phyloP scores from a whole-genome alignment of 1,139 yeast species.

The Hansenula sp. region DNA sequence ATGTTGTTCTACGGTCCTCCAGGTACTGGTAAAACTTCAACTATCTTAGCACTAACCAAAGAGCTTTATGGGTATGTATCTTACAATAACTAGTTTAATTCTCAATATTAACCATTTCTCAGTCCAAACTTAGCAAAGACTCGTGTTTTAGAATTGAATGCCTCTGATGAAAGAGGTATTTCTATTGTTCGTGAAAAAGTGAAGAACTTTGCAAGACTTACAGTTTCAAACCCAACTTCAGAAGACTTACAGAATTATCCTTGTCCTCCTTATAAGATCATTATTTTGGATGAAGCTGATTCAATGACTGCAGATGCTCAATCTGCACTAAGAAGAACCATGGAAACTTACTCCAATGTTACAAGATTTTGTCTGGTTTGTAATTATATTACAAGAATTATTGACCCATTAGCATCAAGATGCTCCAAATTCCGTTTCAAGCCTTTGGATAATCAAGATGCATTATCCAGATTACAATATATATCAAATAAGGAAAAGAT shows the following conservation, averaged over 20 bases:
- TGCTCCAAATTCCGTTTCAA: conserved; percentile 93
- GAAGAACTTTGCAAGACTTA: conserved; percentile 84
- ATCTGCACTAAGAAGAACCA: conserved; percentile 89
- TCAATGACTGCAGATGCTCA: conserved; percentile 99
- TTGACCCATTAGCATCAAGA: conserved; percentile 93
- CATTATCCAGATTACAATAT: conserved; percentile 58
- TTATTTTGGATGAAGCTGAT: conserved; percentile 90
- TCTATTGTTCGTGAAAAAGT: conserved; percentile 88
- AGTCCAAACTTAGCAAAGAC: conserved; percentile 62
- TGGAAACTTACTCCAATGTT: conserved; percentile 90
- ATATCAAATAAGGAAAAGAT: conserved; percentile 51
- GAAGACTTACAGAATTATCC: conserved; percentile 73
- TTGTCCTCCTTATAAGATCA: conserved; percentile 90
- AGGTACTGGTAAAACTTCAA: conserved; percentile 95
- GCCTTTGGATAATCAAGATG: conserved; percentile 66
- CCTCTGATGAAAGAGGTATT: conserved; percentile 95
- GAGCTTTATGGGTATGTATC: conserved; percentile 56
- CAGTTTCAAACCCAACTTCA: conserved; percentile 74
- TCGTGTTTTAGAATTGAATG: conserved; percentile 87
- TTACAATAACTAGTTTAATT: neutral
- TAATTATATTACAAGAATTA: conserved; percentile 92
- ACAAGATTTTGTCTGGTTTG: conserved; percentile 93
- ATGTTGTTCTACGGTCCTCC: conserved; percentile 97
- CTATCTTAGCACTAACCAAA: conserved; percentile 82
- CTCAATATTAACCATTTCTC: neutral